phyloP scores from a whole-genome alignment of 805 yeast species.

The Candida pseudofarinosa region DNA sequence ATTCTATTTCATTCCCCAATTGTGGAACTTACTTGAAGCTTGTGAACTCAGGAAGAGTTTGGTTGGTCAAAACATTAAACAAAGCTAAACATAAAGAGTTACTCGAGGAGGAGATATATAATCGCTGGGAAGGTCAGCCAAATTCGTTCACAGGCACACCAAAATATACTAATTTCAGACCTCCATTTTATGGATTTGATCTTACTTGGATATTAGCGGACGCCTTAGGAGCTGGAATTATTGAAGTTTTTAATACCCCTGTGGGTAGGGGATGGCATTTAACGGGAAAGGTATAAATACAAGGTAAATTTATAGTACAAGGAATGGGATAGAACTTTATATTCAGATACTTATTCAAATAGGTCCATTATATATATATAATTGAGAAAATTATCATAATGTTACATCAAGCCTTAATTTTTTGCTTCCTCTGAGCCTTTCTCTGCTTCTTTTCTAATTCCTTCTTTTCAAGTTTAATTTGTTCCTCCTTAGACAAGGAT shows the following conservation, averaged over 20 bases:
- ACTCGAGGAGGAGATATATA: conserved; percentile 37
- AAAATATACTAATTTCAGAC: conserved; percentile 37
- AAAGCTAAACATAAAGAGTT: conserved; percentile 39
- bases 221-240: conserved; percentile 47
- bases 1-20: conserved; percentile 45
- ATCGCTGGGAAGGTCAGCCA: conserved; percentile 41
- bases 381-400: no score
- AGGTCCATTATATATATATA: background rate
- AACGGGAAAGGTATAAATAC: conserved; percentile 45
- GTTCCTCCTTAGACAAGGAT: conserved; percentile 69
- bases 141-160: conserved; percentile 17
- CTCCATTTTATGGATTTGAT: conserved; percentile 49
- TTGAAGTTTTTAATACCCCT: conserved; percentile 51
- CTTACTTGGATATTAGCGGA: conserved; percentile 49
- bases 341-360: background rate
- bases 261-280: conserved; percentile 57
- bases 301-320: background rate
- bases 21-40: conserved; percentile 47
- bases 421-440: conserved; percentile 64
- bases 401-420: no score
- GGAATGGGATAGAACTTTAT: background rate
- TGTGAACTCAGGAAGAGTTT: conserved; percentile 39
- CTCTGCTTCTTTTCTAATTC: conserved; percentile 79
- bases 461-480: conserved; percentile 72
- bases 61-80: conserved; percentile 38